Evolutionary conservation across 352 stramenopile species (phyloP).

Genomic region (Globisporangium emineosum): DNA sequence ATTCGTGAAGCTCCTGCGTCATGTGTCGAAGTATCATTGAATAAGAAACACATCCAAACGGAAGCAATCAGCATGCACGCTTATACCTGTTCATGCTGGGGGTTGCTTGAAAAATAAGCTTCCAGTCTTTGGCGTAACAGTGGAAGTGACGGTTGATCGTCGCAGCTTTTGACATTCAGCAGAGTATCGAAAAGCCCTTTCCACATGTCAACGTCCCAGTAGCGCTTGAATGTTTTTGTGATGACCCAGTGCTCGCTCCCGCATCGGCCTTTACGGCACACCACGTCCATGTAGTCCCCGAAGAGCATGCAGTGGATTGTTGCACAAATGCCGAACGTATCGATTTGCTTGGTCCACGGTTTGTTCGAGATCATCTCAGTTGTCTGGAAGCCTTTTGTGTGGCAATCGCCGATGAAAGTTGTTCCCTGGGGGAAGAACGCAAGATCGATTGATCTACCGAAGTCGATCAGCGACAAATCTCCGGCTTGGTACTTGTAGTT

Average conservation of each 20-base stretch:
- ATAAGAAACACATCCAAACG: constrained; percentile 5
- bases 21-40: too few species aligned
- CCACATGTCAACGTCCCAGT: constrained; percentile 81
- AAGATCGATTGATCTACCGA: constrained; percentile 79
- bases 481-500: constrained; percentile 29
- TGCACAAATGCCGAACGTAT: constrained; percentile 77
- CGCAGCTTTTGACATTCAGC: constrained; percentile 70
- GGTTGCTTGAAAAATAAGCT: constrained; percentile 44
- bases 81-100: constrained; percentile 44
- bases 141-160: constrained; percentile 55
- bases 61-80: neutral
- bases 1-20: constrained; percentile 52
- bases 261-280: constrained; percentile 23
- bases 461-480: constrained; percentile 78
- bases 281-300: constrained; percentile 81
- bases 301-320: constrained; percentile 84
- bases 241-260: constrained; percentile 39
- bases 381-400: constrained; percentile 83
- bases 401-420: constrained; percentile 69
- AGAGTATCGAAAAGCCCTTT: constrained; percentile 61
- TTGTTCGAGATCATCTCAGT: constrained; percentile 77
- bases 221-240: constrained; percentile 65
- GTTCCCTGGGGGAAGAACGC: constrained; percentile 48
- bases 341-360: constrained; percentile 83
- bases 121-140: constrained; percentile 45